Conservation (phyloP, 768 basidiomycete genomes). For the Psilocybe cubensis region DNA sequence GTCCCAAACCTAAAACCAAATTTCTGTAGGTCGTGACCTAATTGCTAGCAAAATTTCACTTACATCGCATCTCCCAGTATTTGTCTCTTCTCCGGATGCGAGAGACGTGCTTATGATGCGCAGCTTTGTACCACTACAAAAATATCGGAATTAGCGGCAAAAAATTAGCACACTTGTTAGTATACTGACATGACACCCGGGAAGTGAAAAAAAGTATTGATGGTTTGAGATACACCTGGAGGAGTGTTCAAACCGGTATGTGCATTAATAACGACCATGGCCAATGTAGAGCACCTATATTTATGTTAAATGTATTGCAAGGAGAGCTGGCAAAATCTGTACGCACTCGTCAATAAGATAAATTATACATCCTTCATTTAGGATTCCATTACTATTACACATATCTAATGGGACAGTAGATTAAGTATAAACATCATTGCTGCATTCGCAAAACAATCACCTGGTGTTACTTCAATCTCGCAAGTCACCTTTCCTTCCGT, state of each 20-base stretch:
- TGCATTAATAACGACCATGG: conserved; percentile 38
- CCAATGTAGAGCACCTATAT: conserved; percentile 43
- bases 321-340: not conserved
- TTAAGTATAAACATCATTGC: not conserved
- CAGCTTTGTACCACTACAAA: conserved; percentile 44
- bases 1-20: conserved; percentile 43
- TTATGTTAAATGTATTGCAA: not conserved
- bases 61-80: conserved; percentile 46
- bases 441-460: conserved; percentile 29
- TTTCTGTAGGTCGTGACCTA: not conserved
- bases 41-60: not conserved
- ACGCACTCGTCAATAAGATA: conserved; percentile 53
- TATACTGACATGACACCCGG: conserved; percentile 38
- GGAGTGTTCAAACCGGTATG: conserved; percentile 30
- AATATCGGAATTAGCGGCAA: not conserved
- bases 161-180: not conserved
- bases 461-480: conserved; percentile 48
- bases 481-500: conserved; percentile 41
- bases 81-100: conserved; percentile 29
- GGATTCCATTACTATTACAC: conserved; percentile 37
- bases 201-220: conserved; percentile 50
- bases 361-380: conserved; percentile 46
- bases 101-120: conserved; percentile 43
- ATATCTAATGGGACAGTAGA: conserved; percentile 43
- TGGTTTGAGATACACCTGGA: conserved; percentile 46